Base-by-base conservation (phyloP, 495 filamentous ascomycete genomes). In the Annulohypoxylon moriforme region DNA sequence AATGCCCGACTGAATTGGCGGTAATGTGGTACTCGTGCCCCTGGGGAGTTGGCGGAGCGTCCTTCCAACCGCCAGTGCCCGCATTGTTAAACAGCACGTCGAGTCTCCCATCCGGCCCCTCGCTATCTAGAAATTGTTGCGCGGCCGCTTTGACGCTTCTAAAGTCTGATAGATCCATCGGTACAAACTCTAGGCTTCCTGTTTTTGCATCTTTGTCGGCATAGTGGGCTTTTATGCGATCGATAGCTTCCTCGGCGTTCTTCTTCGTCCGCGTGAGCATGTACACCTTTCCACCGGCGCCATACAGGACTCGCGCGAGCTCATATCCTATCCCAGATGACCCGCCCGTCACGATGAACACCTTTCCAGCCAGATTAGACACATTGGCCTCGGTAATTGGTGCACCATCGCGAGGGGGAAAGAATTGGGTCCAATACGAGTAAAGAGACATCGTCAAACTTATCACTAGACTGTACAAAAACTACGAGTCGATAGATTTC, bases 311-410 rank as follows among this genome's bases (percentile, higher is more conserved):
- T 20, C 68, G 75, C 59, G 73, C 75, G 24, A 87, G 76, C 53
- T 82, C 81, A 24, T 78, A 72, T 31, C 83, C 85, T 44, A 87
- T 73, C 4, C 84, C 84, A 1, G 77, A 77, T 7, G 75, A 67
- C 20, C 76, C 82, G 29, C 84, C 84, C 0, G 84, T 86, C 0
- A 85, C 79, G 31, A 85, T 72, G 66, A 84, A 83, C 14, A 84
- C 80, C 64, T 81, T 74, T 27, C 68, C 74, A n/a, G 67, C 34
- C 33, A 74, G 74, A n/a, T 36, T 38, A 1, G 61, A 57, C 6
- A 77, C 55, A 36, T 76, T 73, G 1, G 61, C 55, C 27, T 76
- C 73, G 3, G 73, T 71, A n/a, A 76, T 69, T 20, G 67, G 49
- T 16, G 77, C 71, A 3, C 65, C 47, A 50, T 69, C 56, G 22